Conservation (phyloP, 352 stramenopile genomes). For the Peronospora belbahrii region DNA sequence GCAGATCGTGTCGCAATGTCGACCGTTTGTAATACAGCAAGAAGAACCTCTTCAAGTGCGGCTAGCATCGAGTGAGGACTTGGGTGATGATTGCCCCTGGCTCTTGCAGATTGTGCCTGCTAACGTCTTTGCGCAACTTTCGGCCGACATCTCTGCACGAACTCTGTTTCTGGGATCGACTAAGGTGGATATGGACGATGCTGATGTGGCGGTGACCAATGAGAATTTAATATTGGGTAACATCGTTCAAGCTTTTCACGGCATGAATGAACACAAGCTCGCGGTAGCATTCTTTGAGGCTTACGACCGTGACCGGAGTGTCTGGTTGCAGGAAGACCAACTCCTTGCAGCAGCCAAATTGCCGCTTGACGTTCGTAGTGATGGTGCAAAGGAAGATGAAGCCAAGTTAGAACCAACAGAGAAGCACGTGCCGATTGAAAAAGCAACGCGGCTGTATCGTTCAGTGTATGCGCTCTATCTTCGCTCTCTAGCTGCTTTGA, state of each 20-base stretch:
- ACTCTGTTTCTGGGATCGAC: slow-evolving; percentile 24
- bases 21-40: slow-evolving; percentile 22
- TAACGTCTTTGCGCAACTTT: slow-evolving; percentile 24
- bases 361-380: background rate
- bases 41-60: slow-evolving; percentile 4
- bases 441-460: slow-evolving; percentile 11
- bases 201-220: slow-evolving; percentile 26
- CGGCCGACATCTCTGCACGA: slow-evolving; percentile 9
- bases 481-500: slow-evolving; percentile 18
- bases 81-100: background rate
- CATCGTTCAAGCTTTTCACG: slow-evolving; percentile 20
- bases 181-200: background rate
- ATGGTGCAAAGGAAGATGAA: background rate
- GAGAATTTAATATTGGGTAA: slow-evolving; percentile 21
- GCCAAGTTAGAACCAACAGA: background rate
- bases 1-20: slow-evolving; percentile 19
- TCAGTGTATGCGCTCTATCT: slow-evolving; percentile 25
- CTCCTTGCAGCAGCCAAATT: slow-evolving; percentile 15
- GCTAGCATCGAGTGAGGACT: slow-evolving; percentile 2
- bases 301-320: slow-evolving; percentile 25
- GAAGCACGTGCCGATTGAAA: slow-evolving; percentile 3
- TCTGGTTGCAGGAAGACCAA: slow-evolving; percentile 27
- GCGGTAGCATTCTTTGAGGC: slow-evolving; percentile 27
- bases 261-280: slow-evolving; percentile 20
- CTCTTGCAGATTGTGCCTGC: slow-evolving; percentile 35